Base-by-base conservation (phyloP, 192 early-diverging fungal genomes). In the Mortierella hygrophila region DNA sequence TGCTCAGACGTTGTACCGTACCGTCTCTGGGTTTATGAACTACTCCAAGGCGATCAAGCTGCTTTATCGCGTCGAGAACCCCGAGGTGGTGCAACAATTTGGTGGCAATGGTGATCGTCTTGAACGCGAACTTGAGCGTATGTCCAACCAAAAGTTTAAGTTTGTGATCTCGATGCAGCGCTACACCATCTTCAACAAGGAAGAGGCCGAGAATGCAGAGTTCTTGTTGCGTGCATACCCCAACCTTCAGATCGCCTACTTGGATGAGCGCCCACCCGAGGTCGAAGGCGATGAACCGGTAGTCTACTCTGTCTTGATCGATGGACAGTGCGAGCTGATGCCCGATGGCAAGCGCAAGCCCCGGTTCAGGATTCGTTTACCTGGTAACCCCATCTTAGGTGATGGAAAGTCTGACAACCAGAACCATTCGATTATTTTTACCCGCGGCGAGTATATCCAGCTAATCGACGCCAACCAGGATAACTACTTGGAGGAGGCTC, bases 391-490 rank as follows among this genome's bases (percentile, higher is more conserved):
- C 6, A 96, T 97, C 78, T 88, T 97, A n/a, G 97, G 97, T 35
- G 96, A 97, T 83, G 97, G 97, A 63, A 97, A 97, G 89, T 95
- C 95, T 0, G 96, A 96, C 87, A 97, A 97, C 85, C 97, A 97
- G 89, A 97, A 96, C 87, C 96, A 96, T 79, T 91, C 95, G 26
- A 92, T 97, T 57, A 93, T 96, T 46, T 97, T 95, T 72, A 93
- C 93, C 55, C 96, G 97, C 55, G 97, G 97, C 49, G 97, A 97
- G 90, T 97, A 96, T 70, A 42, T 97, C 49, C 95, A 97, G 83
- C 87, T 97, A 15, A 92, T 97, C 40, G 97, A 97, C 77, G 97
- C 97, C 26, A 97, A 97, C 79, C 96, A 97, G 90, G 97, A 97
- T 83, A 96, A 97, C 86, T 97, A 97, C 80, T 90, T 97, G n/a